phyloP scores from a whole-genome alignment of 495 filamentous ascomycete genomes.

The Xylaria flabelliformis region DNA sequence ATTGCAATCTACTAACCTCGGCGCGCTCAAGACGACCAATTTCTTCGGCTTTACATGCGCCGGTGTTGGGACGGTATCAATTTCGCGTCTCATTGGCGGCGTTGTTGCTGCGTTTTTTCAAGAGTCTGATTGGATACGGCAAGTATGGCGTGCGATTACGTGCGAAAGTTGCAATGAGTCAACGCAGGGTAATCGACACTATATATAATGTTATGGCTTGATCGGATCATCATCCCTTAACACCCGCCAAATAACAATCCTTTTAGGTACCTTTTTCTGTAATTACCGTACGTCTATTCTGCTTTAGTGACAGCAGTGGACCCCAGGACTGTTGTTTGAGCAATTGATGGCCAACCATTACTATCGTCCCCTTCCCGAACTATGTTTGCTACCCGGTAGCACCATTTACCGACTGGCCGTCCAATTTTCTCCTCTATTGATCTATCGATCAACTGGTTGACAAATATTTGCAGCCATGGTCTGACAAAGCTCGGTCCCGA shows the following conservation, averaged over 20 bases:
- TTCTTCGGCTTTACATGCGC: constrained; percentile 36
- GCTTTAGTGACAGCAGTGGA: background rate
- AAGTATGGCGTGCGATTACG: constrained; percentile 14
- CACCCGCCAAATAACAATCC: background rate
- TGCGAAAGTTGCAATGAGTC: constrained; percentile 1
- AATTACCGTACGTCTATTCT: background rate
- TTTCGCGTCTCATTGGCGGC: constrained; percentile 35
- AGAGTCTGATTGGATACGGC: constrained; percentile 13
- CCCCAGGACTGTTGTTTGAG: background rate
- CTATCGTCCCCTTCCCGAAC: background rate
- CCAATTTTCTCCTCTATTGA: too few species aligned
- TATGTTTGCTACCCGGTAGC: background rate
- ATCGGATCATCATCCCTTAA: background rate
- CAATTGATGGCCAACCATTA: constrained; percentile 1
- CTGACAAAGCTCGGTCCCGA: constrained; percentile 6
- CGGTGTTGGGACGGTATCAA: constrained; percentile 37
- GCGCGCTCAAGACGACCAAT: constrained; percentile 38
- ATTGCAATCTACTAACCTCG: constrained; percentile 30
- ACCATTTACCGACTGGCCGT: background rate
- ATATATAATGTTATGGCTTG: background rate
- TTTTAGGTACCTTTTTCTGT: background rate
- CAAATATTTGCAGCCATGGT: background rate
- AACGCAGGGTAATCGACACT: background rate
- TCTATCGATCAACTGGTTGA: background rate
- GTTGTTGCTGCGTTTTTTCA: background rate